Percentiles rank a stretch among this genome's conserved stretches.
These are phyloP conservation scores for Hyphopichia homilentoma DNA, from an alignment of 805 yeast species.

Conservation along the genomic window DNA sequence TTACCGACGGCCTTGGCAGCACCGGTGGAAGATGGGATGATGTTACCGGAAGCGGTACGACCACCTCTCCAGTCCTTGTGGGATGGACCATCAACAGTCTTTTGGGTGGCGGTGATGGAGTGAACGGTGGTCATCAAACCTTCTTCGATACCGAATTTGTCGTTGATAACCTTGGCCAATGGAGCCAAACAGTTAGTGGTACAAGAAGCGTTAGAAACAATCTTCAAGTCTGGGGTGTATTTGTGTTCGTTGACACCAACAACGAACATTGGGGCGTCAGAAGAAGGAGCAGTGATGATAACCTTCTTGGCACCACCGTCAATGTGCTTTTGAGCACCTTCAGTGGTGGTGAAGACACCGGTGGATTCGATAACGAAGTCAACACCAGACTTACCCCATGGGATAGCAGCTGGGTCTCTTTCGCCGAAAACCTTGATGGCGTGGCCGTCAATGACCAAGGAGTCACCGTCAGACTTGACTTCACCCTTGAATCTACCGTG, in stretches of 20 bases:
- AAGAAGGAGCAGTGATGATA: conserved; percentile 89
- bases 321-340: conserved; percentile 79
- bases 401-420: conserved; percentile 80
- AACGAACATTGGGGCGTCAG: conserved; percentile 94
- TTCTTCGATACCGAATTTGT: conserved; percentile 80
- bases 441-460: conserved; percentile 66
- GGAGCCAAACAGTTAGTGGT: conserved; percentile 96
- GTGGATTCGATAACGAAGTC: conserved; percentile 90
- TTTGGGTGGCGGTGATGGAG: conserved; percentile 94
- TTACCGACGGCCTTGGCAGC: conserved; percentile 98
- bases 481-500: conserved; percentile 83
- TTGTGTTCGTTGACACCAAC: conserved; percentile 83
- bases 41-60: conserved; percentile 93
- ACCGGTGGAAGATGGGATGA: conserved; percentile 94
- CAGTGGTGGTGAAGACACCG: conserved; percentile 85
- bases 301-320: conserved; percentile 94
- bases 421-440: conserved; percentile 69
- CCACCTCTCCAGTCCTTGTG: conserved; percentile 99
- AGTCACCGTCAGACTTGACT: conserved; percentile 55
- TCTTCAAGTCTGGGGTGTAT: conserved; percentile 70
- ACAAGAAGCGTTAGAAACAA: conserved; percentile 91
- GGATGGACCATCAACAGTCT: conserved; percentile 96
- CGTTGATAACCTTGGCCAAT: conserved; percentile 85
- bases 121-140: conserved; percentile 96
- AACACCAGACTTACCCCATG: conserved; percentile 83